Evolutionary conservation across 192 early-diverging fungal species (phyloP), one percentile per base, ranked within the genome.

Genomic region (Rhizoclosmatium sp.): DNA sequence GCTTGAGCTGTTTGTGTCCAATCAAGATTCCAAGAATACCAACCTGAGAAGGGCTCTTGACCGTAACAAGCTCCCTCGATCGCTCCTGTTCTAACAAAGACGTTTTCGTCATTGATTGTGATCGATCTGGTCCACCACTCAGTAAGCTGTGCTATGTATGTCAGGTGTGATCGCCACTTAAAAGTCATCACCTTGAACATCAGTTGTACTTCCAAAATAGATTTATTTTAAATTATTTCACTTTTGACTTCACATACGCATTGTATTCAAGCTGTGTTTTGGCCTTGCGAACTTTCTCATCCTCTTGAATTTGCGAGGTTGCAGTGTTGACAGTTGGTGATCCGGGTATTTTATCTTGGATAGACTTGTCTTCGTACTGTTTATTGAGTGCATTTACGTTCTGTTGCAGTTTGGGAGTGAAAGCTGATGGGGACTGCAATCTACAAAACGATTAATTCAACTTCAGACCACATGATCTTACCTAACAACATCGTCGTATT

Each of bases 241-340:
- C 44, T 71, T 80, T 72, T 47, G 42, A 12, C 45, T 70, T 71
- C 5, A 80, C 78, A 41, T 80, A 80, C 14, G 61, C 62, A 56
- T 80, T 80, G 51, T 80, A 73, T 65, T 80, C 78, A 23, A 80
- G 48, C 47, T 73, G 69, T 56, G 78, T 80, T 61, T 65, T 71
- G 1, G 70, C 78, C 47, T 47, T 61, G 5, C 62, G 39, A 40
- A 80, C 39, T 51, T 64, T 62, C 5, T 80, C 78, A 65, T 42
- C 60, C 4, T 19, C 69, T 21, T 59, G 58, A 2, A n/a, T 21
- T 59, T 5, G 58, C 58, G 21, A 16, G 19, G 16, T 16, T 21
- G 31, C 31, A 31, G 31, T 31, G 31, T 31, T 31, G 31, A 31
- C 31, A 0, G 54, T n/a, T 56, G 54, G 10, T 56, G 54, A n/a